phyloP scores from a whole-genome alignment of 2,329 filamentous ascomycete genomes.

The Pyrenochaeta sp. region DNA sequence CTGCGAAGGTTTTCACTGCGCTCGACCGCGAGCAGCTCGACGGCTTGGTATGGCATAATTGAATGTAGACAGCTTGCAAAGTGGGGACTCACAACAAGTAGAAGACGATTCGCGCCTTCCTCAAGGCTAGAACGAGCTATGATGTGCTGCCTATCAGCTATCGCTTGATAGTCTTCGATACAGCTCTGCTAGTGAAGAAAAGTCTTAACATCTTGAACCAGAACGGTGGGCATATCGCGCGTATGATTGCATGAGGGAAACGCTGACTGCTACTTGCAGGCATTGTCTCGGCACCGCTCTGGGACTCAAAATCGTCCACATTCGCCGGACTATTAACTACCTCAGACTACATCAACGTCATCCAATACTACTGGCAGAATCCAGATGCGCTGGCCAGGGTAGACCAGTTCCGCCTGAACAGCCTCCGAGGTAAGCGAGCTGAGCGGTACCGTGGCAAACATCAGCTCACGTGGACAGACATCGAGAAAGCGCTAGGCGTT shows the following conservation, averaged over 20 bases:
- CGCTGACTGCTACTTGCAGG: conserved; percentile 61
- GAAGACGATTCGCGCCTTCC: conserved; percentile 93
- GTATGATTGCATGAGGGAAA: neutral
- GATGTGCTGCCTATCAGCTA: conserved; percentile 97
- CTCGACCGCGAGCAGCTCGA: conserved; percentile 80
- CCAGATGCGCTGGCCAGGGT: conserved; percentile 88
- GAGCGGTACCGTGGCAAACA: neutral
- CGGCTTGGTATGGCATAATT: conserved; percentile 69
- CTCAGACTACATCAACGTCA: conserved; percentile 97
- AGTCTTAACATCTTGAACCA: conserved; percentile 94
- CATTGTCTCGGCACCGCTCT: conserved; percentile 95
- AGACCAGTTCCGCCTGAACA: conserved; percentile 92
- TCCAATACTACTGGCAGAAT: conserved; percentile 98
- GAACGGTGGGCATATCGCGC: conserved; percentile 71
- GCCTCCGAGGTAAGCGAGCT: conserved; percentile 76
- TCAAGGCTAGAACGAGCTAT: conserved; percentile 96
- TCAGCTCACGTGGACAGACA: conserved; percentile 67
- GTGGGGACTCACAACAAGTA: conserved; percentile 25
- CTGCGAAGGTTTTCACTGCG: conserved; percentile 59
- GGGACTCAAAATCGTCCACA: conserved; percentile 91
- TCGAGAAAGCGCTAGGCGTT: conserved; percentile 93
- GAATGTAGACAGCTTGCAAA: neutral
- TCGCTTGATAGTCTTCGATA: conserved; percentile 94
- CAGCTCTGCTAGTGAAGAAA: conserved; percentile 93
- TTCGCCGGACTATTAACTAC: conserved; percentile 95